phyloP scores from a whole-genome alignment of 768 basidiomycete genomes.

The Melanogaster broomeanus region DNA sequence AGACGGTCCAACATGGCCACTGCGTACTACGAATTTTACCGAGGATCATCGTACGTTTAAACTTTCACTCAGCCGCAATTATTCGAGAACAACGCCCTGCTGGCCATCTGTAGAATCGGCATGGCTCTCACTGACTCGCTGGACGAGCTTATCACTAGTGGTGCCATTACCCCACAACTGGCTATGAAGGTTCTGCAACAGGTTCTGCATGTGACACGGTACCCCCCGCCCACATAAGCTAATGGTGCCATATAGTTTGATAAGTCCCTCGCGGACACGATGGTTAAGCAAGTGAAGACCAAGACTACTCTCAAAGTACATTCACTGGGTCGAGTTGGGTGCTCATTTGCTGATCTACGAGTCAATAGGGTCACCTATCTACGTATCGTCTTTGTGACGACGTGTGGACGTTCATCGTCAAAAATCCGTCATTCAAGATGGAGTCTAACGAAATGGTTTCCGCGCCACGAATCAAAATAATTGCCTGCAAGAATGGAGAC shows the following conservation, averaged over 20 bases:
- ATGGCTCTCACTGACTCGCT: conserved; percentile 97
- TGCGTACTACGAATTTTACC: conserved; percentile 91
- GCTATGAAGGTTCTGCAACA: conserved; percentile 99
- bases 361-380: conserved; percentile 75
- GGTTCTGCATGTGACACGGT: conserved; percentile 48
- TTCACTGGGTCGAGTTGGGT: conserved; percentile 3
- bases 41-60: conserved; percentile 79
- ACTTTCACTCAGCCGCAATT: background rate
- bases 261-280: conserved; percentile 89
- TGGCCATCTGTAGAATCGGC: conserved; percentile 79
- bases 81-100: background rate
- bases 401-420: conserved; percentile 98
- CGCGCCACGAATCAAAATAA: conserved; percentile 89
- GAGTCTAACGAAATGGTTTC: conserved; percentile 81
- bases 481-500: conserved; percentile 96
- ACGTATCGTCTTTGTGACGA: conserved; percentile 95
- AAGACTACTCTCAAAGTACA: conserved; percentile 91
- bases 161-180: conserved; percentile 94
- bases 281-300: conserved; percentile 91
- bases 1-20: conserved; percentile 56
- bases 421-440: conserved; percentile 93
- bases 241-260: conserved; percentile 75
- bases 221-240: conserved; percentile 8
- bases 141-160: conserved; percentile 96
- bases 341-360: conserved; percentile 4